Conservation (phyloP, 352 stramenopile species). For the Pythium dissotocum region DNA sequence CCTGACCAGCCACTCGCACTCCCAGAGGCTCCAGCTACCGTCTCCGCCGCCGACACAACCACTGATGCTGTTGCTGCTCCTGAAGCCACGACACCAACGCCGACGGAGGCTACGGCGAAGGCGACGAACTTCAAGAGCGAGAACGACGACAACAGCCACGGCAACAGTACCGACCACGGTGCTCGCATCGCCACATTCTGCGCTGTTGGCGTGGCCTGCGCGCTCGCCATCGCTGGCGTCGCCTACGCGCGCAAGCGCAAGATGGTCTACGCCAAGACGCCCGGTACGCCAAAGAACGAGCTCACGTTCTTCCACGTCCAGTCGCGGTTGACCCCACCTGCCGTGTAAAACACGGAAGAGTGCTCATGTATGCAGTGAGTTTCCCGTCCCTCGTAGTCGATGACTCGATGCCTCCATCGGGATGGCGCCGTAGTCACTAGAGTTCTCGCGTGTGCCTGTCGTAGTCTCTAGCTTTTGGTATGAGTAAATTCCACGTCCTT, state of each 20-base stretch:
- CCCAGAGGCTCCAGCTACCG: background rate
- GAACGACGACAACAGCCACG: background rate
- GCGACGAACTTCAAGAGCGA: slow-evolving; percentile 24
- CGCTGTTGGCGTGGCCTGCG: slow-evolving; percentile 23
- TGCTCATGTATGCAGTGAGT: slow-evolving; percentile 5
- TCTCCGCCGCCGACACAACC: too few relatives aligned
- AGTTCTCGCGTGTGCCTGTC: background rate
- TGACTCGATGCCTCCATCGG: background rate
- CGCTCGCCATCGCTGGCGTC: slow-evolving; percentile 29
- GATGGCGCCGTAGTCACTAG: background rate
- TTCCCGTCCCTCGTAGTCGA: slow-evolving; percentile 2
- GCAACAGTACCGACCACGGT: slow-evolving; percentile 8
- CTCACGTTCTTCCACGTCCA: slow-evolving; percentile 43
- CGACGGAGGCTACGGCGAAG: slow-evolving; percentile 1
- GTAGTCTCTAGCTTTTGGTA: background rate
- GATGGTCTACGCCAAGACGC: slow-evolving; percentile 24
- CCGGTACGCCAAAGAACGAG: slow-evolving; percentile 36
- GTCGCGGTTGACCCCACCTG: slow-evolving; percentile 35
- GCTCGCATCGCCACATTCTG: slow-evolving; percentile 19
- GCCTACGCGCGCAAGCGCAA: slow-evolving; percentile 26
- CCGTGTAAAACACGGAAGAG: slow-evolving; percentile 10
- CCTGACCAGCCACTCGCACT: background rate
- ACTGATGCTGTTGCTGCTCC: background rate
- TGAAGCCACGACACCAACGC: background rate
- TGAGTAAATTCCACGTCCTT: background rate